Percentiles rank a stretch among this genome's conserved stretches.
Conservation (phyloP, 2,329 filamentous ascomycete species). For the Fusarium hainanense region DNA sequence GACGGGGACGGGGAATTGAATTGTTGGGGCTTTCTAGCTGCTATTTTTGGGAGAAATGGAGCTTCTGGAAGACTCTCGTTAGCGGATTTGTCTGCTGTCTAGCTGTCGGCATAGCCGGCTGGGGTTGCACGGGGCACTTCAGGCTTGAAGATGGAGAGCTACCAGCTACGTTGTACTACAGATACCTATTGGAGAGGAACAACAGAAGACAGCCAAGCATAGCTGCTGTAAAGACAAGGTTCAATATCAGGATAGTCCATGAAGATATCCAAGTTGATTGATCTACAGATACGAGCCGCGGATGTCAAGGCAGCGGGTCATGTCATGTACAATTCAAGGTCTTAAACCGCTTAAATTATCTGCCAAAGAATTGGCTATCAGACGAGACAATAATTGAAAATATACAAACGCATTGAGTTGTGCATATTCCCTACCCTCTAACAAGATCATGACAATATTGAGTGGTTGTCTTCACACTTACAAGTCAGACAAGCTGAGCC, state of each 20-base stretch:
- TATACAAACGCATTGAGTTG: neutral
- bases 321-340: neutral
- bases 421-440: neutral
- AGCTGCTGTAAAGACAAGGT: neutral
- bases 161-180: neutral
- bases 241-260: neutral
- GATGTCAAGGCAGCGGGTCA: no score
- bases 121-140: conserved; percentile 18
- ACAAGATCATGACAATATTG: neutral
- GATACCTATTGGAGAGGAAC: neutral
- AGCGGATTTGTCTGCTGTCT: neutral
- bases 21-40: neutral
- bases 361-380: neutral
- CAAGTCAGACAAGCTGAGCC: neutral
- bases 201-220: neutral
- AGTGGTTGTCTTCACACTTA: neutral
- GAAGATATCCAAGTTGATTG: neutral
- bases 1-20: neutral
- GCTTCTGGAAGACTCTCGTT: conserved; percentile 16
- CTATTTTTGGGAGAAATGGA: conserved; percentile 32
- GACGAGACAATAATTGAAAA: neutral
- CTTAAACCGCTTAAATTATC: neutral
- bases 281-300: no score
- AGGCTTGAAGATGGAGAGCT: neutral
- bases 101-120: conserved; percentile 15